Evolutionary conservation across 352 stramenopile species (phyloP).

Genomic region (Phytophthora uliginosa): DNA sequence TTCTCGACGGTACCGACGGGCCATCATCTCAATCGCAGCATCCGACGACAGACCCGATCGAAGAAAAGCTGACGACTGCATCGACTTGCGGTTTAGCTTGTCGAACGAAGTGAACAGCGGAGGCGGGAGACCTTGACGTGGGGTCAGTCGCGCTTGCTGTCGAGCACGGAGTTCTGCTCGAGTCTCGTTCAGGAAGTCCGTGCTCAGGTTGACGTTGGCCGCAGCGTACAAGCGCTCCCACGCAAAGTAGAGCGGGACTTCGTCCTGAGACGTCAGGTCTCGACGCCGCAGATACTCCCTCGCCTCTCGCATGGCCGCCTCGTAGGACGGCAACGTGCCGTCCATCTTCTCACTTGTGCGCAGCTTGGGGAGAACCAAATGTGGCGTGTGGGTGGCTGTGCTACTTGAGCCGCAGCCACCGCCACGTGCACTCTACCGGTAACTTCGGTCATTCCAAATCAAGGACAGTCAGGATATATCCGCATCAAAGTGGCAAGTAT

Average conservation of each 20-base stretch:
- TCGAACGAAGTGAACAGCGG: constrained; percentile 43
- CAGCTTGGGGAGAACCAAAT: constrained; percentile 30
- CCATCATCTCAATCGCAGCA: constrained; percentile 46
- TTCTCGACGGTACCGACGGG: constrained; percentile 40
- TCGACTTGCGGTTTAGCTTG: constrained; percentile 36
- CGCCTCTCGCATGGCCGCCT: constrained; percentile 46
- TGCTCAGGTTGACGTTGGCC: constrained; percentile 54
- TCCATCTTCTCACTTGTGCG: constrained; percentile 28
- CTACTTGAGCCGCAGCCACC: constrained; percentile 13
- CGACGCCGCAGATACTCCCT: constrained; percentile 44
- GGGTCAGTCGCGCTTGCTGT: constrained; percentile 42
- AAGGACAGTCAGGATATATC: constrained; percentile 1
- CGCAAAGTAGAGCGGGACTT: constrained; percentile 64
- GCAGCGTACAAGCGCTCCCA: constrained; percentile 62
- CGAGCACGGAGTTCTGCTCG: constrained; percentile 38
- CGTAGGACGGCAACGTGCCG: constrained; percentile 40
- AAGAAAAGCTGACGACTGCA: constrained; percentile 44
- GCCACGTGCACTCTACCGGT: not conserved
- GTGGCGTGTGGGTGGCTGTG: constrained; percentile 3
- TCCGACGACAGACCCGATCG: constrained; percentile 31
- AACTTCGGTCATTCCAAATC: constrained; percentile 33
- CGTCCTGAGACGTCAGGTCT: constrained; percentile 58
- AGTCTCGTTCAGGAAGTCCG: constrained; percentile 55
- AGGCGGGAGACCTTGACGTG: constrained; percentile 43
- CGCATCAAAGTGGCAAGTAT: constrained; percentile 15